These are phyloP conservation scores for Isabelozyma rhagii DNA, from an alignment of 805 yeast species.

Conservation along the genomic window DNA sequence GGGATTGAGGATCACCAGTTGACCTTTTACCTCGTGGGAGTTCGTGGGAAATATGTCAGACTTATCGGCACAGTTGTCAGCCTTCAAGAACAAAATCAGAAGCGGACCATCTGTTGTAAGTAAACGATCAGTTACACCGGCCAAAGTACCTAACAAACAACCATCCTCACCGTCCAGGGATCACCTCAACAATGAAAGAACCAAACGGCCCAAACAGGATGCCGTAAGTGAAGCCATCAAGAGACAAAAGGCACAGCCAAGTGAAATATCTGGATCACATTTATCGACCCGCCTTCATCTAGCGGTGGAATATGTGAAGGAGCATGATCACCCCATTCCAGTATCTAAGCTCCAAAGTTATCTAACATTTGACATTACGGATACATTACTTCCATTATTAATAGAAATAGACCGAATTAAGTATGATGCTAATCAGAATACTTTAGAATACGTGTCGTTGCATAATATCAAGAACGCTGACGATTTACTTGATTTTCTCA, in stretches of 20 bases:
- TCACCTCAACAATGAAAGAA: conserved; percentile 4
- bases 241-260: conserved; percentile 26
- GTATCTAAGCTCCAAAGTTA: conserved; percentile 65
- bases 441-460: conserved; percentile 83
- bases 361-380: conserved; percentile 57
- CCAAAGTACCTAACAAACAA: conserved; percentile 18
- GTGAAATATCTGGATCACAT: conserved; percentile 50
- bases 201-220: conserved; percentile 17
- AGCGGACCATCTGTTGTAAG: conserved; percentile 39
- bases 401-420: conserved; percentile 69
- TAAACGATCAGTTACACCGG: conserved; percentile 13
- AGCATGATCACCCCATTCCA: conserved; percentile 65
- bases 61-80: conserved; percentile 43
- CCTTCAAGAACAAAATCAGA: conserved; percentile 43
- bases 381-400: conserved; percentile 66
- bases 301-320: conserved; percentile 87
- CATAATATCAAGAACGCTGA: conserved; percentile 82
- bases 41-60: conserved; percentile 22
- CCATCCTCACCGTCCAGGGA: conserved; percentile 10
- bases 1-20: neutral
- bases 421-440: conserved; percentile 56
- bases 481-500: conserved; percentile 69
- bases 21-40: neutral
- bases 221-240: conserved; percentile 31
- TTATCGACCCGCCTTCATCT: conserved; percentile 82